Percentiles rank a stretch among this genome's conserved stretches.
Evolutionary conservation across 805 yeast genomes (phyloP).

Genomic region (Schizosaccharomyces octosporus): DNA sequence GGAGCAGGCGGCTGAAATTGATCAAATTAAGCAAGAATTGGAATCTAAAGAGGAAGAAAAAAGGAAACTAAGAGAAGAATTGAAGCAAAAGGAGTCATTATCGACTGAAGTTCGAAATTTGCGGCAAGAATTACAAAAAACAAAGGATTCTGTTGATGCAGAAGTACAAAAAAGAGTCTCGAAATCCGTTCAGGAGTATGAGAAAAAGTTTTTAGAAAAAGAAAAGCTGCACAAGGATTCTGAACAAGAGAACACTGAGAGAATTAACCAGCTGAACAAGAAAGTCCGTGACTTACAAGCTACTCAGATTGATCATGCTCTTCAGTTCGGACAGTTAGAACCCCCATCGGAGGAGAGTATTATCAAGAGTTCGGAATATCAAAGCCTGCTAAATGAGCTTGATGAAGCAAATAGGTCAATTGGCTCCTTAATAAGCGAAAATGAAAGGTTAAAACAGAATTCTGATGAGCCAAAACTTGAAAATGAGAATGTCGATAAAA

Average conservation of each 20-base stretch:
- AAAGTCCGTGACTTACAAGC: slow-evolving; percentile 42
- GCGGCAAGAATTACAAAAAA: slow-evolving; percentile 32
- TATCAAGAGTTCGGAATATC: neutral
- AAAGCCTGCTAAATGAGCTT: neutral
- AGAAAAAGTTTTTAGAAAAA: slow-evolving; percentile 46
- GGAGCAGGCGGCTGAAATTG: slow-evolving; percentile 42
- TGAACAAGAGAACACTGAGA: slow-evolving; percentile 27
- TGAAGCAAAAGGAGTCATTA: slow-evolving; percentile 10
- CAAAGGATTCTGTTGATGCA: slow-evolving; percentile 37
- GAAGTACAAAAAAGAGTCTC: slow-evolving; percentile 27
- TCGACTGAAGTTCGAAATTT: slow-evolving; percentile 54
- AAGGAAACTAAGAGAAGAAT: slow-evolving; percentile 21
- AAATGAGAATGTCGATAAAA: neutral
- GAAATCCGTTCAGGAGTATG: slow-evolving; percentile 53
- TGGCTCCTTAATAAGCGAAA: neutral
- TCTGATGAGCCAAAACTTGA: neutral
- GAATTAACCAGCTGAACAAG: slow-evolving; percentile 26
- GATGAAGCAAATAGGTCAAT: neutral
- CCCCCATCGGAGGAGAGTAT: slow-evolving; percentile 4
- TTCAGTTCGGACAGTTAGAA: slow-evolving; percentile 7
- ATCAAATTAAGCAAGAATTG: slow-evolving; percentile 28
- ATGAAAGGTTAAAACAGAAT: neutral
- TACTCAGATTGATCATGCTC: slow-evolving; percentile 18
- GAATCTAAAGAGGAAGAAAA: slow-evolving; percentile 28
- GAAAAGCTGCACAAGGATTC: slow-evolving; percentile 41